Percentiles rank a stretch among this genome's conserved stretches.
These are phyloP conservation scores for Pythium vanterpoolii DNA, from an alignment of 352 stramenopile species.

Conservation along the genomic window DNA sequence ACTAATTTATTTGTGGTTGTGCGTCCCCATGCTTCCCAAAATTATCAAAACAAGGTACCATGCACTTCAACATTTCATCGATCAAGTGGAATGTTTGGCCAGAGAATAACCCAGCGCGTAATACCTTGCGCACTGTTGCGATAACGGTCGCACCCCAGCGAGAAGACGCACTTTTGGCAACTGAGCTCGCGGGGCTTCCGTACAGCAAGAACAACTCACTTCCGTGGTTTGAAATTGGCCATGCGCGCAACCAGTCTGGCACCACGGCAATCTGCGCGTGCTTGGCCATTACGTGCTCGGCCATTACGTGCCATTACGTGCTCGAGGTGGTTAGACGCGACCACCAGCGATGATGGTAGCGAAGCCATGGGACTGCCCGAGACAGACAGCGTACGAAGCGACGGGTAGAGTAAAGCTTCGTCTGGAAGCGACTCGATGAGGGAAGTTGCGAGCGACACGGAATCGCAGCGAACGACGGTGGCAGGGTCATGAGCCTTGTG, in stretches of 20 bases:
- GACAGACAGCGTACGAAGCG: not conserved
- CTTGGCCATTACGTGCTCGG: not conserved
- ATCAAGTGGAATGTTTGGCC: not conserved
- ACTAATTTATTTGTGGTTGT: not conserved
- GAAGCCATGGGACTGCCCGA: not conserved
- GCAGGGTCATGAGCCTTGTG: not conserved
- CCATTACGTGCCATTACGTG: no score
- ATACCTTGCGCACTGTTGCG: not conserved
- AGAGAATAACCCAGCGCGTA: not conserved
- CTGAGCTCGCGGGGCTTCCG: not conserved
- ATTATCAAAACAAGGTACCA: no score
- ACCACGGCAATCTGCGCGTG: not conserved
- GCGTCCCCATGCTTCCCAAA: no score
- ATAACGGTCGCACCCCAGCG: not conserved
- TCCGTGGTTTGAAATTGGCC: not conserved
- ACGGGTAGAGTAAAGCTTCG: not conserved
- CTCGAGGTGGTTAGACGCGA: no score
- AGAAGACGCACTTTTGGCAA: not conserved
- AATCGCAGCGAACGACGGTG: not conserved
- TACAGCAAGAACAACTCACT: not conserved
- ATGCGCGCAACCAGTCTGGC: not conserved
- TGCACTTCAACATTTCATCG: not conserved
- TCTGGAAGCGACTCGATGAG: not conserved
- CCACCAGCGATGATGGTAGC: not conserved
- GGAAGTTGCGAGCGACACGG: not conserved